Evolutionary conservation across 441 rosid genomes (phyloP).

Genomic region (Pelargonium cotyledonis): DNA sequence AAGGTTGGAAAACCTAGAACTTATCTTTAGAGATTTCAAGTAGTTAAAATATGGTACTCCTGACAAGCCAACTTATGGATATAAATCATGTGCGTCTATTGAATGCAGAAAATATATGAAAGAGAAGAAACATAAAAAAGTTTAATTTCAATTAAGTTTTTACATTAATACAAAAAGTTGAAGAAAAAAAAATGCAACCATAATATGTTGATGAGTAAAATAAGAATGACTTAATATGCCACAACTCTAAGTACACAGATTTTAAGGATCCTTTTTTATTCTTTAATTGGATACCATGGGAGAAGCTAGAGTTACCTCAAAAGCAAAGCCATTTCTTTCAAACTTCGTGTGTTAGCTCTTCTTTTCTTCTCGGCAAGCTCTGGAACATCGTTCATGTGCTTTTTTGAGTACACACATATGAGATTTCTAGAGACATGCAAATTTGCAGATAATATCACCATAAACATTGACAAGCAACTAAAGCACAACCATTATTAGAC

Average conservation of each 20-base stretch:
- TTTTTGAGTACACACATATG: constrained; percentile 89
- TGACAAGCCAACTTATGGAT: not conserved
- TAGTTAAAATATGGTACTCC: not conserved
- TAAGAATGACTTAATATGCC: constrained; percentile 4
- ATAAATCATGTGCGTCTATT: not conserved
- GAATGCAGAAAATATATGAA: not conserved
- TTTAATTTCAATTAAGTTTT: not conserved
- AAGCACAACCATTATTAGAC: constrained; percentile 23
- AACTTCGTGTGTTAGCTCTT: constrained; percentile 80
- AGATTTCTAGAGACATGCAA: constrained; percentile 61
- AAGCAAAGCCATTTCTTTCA: constrained; percentile 90
- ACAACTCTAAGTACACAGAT: not conserved
- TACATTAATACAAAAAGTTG: not conserved
- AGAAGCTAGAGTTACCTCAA: constrained; percentile 45
- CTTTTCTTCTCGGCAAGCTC: constrained; percentile 84
- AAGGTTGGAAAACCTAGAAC: not conserved
- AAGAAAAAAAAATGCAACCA: constrained; percentile 1
- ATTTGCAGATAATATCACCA: constrained; percentile 20
- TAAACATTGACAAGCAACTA: constrained; percentile 19
- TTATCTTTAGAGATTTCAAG: not conserved
- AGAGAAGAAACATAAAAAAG: not conserved
- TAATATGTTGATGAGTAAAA: not conserved
- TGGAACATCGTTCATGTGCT: constrained; percentile 87
- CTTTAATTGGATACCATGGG: not conserved
- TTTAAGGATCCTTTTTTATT: not conserved